A percentile compares a stretch with the other conserved stretches of the same genome.
These are phyloP conservation scores for Eutypa lata DNA, from an alignment of 2,329 filamentous ascomycete genomes.

Conservation along the genomic window DNA sequence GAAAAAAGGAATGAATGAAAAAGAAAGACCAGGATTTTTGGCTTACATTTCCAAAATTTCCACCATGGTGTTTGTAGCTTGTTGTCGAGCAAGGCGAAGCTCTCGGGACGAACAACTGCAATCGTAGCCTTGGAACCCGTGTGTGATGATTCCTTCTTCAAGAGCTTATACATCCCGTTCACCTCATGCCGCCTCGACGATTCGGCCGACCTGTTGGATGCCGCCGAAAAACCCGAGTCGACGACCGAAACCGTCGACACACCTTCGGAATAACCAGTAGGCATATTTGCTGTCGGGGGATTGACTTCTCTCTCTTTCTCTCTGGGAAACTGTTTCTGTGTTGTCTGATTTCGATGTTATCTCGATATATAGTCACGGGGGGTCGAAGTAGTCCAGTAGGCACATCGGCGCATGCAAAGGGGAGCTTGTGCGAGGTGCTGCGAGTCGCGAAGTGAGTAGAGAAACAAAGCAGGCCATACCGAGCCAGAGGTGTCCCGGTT, in stretches of 20 bases:
- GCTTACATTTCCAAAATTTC: conserved; percentile 4
- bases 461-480: neutral
- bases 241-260: conserved; percentile 1
- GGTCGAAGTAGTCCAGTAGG: neutral
- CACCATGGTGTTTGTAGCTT: conserved; percentile 1
- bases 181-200: conserved; percentile 1
- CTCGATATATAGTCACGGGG: neutral
- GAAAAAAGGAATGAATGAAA: no score
- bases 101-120: neutral
- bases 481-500: neutral
- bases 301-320: no score
- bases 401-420: neutral
- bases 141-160: conserved; percentile 1
- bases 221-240: neutral
- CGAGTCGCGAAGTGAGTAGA: neutral
- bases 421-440: neutral
- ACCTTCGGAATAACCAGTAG: neutral
- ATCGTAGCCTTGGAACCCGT: neutral
- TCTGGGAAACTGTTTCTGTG: neutral
- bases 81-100: neutral
- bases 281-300: neutral
- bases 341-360: neutral
- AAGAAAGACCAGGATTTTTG: neutral
- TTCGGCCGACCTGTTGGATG: neutral
- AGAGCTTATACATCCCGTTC: neutral